Conservation (phyloP, 1,139 yeast genomes). For the Geotrichum europaeum region DNA sequence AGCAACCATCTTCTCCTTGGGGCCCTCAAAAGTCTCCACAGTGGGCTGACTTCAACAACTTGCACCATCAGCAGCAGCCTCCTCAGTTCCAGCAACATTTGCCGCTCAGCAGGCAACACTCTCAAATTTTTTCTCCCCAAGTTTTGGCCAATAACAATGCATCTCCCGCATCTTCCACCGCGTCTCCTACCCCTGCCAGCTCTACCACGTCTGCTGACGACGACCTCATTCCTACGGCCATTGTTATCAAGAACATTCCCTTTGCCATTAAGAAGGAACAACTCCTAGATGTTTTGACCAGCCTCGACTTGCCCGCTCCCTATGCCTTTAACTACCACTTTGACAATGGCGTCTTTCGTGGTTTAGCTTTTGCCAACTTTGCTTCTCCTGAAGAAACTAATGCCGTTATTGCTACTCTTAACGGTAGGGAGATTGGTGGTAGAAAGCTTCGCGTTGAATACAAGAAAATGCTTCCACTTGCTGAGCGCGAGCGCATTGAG, state of each 20-base stretch:
- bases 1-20: constrained; percentile 16
- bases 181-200: not conserved
- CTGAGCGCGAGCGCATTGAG: constrained; percentile 91
- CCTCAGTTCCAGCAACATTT: constrained; percentile 4
- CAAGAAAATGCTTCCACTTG: constrained; percentile 91
- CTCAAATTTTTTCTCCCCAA: not conserved
- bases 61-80: constrained; percentile 10
- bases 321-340: constrained; percentile 97
- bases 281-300: constrained; percentile 87
- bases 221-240: constrained; percentile 93
- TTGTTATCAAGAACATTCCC: constrained; percentile 94
- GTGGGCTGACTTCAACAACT: not conserved
- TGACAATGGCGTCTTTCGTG: constrained; percentile 98
- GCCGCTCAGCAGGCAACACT: not conserved
- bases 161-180: not conserved
- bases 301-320: constrained; percentile 82
- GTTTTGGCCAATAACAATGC: not conserved
- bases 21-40: constrained; percentile 22
- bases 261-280: constrained; percentile 97
- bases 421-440: constrained; percentile 95
- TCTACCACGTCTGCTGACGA: constrained; percentile 43
- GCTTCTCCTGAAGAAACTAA: constrained; percentile 93
- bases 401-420: constrained; percentile 70
- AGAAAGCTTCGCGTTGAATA: constrained; percentile 92
- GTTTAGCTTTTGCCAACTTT: constrained; percentile 97